Evolutionary conservation across 495 filamentous ascomycete genomes (phyloP).

Genomic region (Cladorrhinum samala): DNA sequence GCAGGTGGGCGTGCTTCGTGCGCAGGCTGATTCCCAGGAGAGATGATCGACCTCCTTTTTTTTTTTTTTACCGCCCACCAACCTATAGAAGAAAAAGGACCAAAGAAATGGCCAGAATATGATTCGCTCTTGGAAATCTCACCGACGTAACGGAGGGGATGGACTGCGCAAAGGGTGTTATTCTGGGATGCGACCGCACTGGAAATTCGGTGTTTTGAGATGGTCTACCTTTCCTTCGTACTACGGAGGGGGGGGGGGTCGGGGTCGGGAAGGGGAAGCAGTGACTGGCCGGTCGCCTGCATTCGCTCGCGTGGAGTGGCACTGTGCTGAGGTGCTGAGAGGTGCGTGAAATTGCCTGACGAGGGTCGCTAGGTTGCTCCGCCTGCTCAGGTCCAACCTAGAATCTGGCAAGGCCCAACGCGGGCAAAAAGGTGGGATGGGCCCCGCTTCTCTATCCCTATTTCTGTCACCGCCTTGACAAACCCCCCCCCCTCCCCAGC

Average conservation of each 20-base stretch:
- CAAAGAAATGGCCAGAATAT: neutral
- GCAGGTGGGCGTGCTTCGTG: conserved; percentile 20
- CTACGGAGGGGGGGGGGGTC: neutral
- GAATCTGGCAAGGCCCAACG: neutral
- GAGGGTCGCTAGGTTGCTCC: neutral
- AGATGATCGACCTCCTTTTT: too few species aligned
- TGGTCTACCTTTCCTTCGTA: neutral
- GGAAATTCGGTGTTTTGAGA: neutral
- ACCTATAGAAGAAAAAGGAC: neutral
- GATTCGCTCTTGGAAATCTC: too few species aligned
- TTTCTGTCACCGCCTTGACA: neutral
- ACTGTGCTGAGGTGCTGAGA: neutral
- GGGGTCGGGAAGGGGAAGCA: neutral
- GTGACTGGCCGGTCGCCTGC: neutral
- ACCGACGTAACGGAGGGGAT: too few species aligned
- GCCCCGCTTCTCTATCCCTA: neutral
- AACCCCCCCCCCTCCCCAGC: too few species aligned
- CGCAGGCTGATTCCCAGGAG: too few species aligned
- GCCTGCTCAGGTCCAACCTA: neutral
- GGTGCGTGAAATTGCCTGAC: conserved; percentile 1
- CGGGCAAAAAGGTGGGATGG: neutral
- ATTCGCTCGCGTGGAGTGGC: neutral
- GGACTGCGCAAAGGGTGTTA: too few species aligned
- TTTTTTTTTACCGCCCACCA: too few species aligned
- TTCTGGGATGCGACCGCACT: neutral